Conservation (phyloP, 257 asterid genomes). For the Fraxinus cuspidata region DNA sequence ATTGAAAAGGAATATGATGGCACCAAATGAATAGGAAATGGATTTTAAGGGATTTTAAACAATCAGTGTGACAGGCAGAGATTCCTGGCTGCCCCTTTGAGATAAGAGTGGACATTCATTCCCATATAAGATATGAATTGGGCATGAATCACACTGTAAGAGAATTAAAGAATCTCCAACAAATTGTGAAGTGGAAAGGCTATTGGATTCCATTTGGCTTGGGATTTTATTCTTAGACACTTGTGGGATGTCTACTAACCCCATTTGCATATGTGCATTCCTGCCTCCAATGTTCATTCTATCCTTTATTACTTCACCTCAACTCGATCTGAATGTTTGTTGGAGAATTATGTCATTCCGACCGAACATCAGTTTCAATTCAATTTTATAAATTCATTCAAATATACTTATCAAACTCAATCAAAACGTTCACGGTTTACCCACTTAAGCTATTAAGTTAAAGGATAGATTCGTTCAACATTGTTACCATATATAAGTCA, state of each 20-base stretch:
- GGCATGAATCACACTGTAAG: constrained; percentile 23
- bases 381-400: too few relatives aligned
- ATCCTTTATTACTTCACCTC: not conserved
- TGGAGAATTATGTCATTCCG: not conserved
- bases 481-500: not conserved
- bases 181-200: constrained; percentile 50
- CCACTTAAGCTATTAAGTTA: too few relatives aligned
- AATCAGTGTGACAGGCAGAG: not conserved
- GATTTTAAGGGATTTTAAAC: not conserved
- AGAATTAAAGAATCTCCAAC: constrained; percentile 42
- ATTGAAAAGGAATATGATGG: constrained; percentile 18
- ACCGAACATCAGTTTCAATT: too few relatives aligned
- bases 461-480: too few relatives aligned
- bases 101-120: not conserved
- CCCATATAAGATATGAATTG: not conserved
- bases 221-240: constrained; percentile 4
- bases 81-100: constrained; percentile 9
- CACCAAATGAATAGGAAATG: not conserved
- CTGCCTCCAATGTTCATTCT: not conserved
- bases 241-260: constrained; percentile 55
- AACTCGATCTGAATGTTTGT: not conserved
- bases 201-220: constrained; percentile 41
- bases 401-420: too few relatives aligned
- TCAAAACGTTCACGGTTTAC: too few relatives aligned
- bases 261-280: constrained; percentile 32